Percentiles rank a stretch among this genome's conserved stretches.
Conservation (phyloP, 306 rosid genomes). For the Begonia loranthoides region DNA sequence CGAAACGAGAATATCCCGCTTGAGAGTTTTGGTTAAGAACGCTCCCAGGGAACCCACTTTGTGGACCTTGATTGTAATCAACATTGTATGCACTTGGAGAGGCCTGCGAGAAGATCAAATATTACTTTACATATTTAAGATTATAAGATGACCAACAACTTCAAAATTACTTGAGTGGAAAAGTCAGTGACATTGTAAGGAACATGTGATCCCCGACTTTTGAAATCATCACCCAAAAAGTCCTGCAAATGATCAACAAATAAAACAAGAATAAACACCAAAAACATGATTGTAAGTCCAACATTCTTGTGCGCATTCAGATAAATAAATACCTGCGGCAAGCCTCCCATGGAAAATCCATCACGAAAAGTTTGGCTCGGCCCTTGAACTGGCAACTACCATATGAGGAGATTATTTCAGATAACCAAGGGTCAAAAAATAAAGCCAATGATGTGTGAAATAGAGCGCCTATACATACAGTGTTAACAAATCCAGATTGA, state of each 20-base stretch:
- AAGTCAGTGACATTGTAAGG: constrained; percentile 93
- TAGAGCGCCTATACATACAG: constrained; percentile 11
- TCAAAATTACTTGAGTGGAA: constrained; percentile 67
- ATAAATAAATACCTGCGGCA: constrained; percentile 70
- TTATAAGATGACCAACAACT: neutral
- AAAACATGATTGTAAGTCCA: too few species aligned
- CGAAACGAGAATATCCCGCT: constrained; percentile 89
- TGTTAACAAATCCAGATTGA: constrained; percentile 92
- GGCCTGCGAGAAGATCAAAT: constrained; percentile 34
- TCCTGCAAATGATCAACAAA: constrained; percentile 34
- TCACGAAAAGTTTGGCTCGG: constrained; percentile 75
- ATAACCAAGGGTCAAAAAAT: too few species aligned
- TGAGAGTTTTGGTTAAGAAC: constrained; percentile 85
- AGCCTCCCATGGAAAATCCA: constrained; percentile 83
- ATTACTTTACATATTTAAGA: neutral
- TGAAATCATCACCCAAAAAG: constrained; percentile 96
- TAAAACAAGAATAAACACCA: constrained; percentile 4
- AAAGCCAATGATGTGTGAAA: neutral
- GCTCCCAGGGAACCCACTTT: constrained; percentile 89
- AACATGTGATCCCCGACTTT: constrained; percentile 98
- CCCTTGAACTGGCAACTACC: constrained; percentile 79
- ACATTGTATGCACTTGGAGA: constrained; percentile 94
- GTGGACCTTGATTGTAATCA: constrained; percentile 90
- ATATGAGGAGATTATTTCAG: constrained; percentile 6
- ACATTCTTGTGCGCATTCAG: too few species aligned